Conservation (phyloP, 1,139 yeast species). For the Lodderomyces parapsilosis region DNA sequence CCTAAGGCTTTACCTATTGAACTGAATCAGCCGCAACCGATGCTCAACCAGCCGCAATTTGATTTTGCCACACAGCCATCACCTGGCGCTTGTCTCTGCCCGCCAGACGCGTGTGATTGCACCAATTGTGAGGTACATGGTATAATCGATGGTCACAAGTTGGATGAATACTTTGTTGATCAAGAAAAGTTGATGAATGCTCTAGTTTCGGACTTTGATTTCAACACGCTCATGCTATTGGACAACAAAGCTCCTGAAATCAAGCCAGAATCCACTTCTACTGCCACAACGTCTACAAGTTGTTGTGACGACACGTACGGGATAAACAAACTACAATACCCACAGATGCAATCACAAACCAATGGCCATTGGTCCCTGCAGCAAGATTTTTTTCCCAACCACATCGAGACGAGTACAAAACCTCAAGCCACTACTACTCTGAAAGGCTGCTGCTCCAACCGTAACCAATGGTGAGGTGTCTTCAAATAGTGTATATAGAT, state of each 20-base stretch:
- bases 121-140: constrained; percentile 56
- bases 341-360: background rate
- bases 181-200: constrained; percentile 10
- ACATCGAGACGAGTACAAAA: background rate
- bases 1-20: background rate
- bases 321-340: background rate
- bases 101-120: constrained; percentile 48
- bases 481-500: background rate
- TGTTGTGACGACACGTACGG: background rate
- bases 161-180: constrained; percentile 34
- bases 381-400: background rate
- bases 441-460: background rate
- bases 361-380: background rate
- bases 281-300: background rate
- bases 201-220: constrained; percentile 8
- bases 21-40: background rate
- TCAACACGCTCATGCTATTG: constrained; percentile 3
- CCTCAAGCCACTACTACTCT: background rate
- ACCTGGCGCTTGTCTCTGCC: constrained; percentile 35
- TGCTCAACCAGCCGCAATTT: background rate
- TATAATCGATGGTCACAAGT: constrained; percentile 47
- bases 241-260: constrained; percentile 1
- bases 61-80: background rate
- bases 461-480: too few species aligned
- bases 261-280: background rate